Base-by-base conservation (phyloP, 768 basidiomycete genomes). In the Termitomyces sp. region DNA sequence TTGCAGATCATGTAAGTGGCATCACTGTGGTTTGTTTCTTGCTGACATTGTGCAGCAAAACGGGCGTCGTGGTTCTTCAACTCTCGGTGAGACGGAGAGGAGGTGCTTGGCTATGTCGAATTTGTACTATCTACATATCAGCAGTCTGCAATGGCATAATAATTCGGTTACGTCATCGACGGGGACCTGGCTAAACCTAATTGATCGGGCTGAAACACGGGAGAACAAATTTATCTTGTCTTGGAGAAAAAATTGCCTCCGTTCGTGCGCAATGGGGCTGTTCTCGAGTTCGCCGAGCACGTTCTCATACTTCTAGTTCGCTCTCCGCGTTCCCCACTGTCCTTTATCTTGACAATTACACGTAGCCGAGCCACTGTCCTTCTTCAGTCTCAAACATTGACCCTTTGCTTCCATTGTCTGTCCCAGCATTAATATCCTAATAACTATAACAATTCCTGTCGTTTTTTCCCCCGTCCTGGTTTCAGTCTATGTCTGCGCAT, bases 51-150 rank as follows among this genome's bases (percentile, higher is more conserved):
- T 14, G 41, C 74, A 91, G 91, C 89, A 64, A 94, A 94, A 77
- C 90, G 92, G 62, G 90, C 92, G 55, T 94, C 92, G 59, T 94
- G 92, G 92, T 94, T 94, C 76, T 94, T 94, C 81, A 89, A 88
- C 72, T 86, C 89, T 64, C 86, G 89, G 71, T 88, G 76, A 82
- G 67, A 44, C 60, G 64, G 50, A 35, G 50, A 40, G 33, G 33
- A 9, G 20, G 50, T 14, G 12, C 14, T 48, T 32, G 20, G 33
- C 14, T 35, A 35, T 35, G 50, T 23, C 36, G 20, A 54, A 54
- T 68, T 55, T 60, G 55, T 61, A 57, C 40, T 40, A 48, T 48
- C 59, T 51, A 63, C 56, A 64, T 68, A 63, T 51, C 56, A 66
- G 56, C 62, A 43, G 41, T 43, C 41, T 40, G 47, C 52, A 62